Evolutionary conservation across 495 filamentous ascomycete species (phyloP).

Genomic region (Rostrohypoxylon terebratum): DNA sequence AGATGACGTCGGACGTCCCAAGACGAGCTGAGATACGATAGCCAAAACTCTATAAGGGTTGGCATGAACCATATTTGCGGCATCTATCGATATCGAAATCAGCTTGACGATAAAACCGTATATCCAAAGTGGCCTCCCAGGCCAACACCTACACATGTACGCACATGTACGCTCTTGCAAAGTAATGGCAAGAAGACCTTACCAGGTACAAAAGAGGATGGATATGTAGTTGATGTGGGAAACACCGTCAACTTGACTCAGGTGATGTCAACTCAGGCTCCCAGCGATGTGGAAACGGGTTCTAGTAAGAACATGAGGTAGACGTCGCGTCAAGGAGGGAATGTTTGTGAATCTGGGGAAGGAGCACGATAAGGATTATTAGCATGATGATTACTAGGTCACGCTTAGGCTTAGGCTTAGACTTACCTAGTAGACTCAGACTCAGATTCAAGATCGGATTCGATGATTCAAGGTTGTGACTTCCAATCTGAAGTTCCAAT

Average conservation of each 20-base stretch:
- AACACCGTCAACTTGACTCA: slow-evolving; percentile 7
- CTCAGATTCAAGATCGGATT: not conserved
- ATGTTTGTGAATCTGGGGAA: not conserved
- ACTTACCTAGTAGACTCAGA: not conserved
- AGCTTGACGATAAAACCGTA: not conserved
- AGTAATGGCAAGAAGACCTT: not conserved
- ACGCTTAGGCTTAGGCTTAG: not conserved
- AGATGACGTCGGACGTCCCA: not conserved
- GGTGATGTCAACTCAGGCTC: not conserved
- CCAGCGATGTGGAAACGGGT: not conserved
- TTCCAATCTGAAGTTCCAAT: not conserved
- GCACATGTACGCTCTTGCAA: not conserved
- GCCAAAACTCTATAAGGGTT: not conserved
- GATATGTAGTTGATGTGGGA: not conserved
- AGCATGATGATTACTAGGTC: not conserved
- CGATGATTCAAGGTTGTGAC: not conserved
- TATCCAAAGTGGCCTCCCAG: not conserved
- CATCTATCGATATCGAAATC: not conserved
- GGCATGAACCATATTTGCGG: not conserved
- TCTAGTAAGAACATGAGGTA: not conserved
- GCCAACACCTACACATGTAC: not conserved
- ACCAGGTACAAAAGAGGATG: too few relatives aligned
- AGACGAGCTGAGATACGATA: not conserved
- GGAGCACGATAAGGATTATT: not conserved
- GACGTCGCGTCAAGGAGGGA: not conserved